These are phyloP conservation scores for Testicularia cyperi DNA, from an alignment of 1,284 basidiomycete species.

Conservation along the genomic window DNA sequence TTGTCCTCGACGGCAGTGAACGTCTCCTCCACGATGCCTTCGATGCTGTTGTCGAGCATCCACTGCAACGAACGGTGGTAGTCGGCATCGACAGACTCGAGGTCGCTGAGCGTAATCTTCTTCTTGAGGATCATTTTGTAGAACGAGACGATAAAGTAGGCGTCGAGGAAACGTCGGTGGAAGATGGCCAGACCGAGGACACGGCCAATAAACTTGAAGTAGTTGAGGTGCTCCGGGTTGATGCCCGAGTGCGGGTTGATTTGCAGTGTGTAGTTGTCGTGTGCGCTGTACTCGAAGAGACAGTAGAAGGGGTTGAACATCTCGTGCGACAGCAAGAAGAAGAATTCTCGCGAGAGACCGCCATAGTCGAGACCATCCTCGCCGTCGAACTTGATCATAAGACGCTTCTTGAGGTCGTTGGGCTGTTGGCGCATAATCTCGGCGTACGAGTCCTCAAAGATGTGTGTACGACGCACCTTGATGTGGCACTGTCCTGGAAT, in stretches of 20 bases:
- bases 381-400: slow-evolving; percentile 99
- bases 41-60: slow-evolving; percentile 69
- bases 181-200: slow-evolving; percentile 93
- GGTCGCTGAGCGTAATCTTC: slow-evolving; percentile 57
- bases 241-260: slow-evolving; percentile 97
- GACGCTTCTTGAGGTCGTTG: slow-evolving; percentile 90
- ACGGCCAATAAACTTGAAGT: slow-evolving; percentile 99
- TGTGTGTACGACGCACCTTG: slow-evolving; percentile 86
- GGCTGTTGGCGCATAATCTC: slow-evolving; percentile 92
- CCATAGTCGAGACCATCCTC: slow-evolving; percentile 98
- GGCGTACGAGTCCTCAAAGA: slow-evolving; percentile 94
- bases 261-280: slow-evolving; percentile 98
- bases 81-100: slow-evolving; percentile 59
- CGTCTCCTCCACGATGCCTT: slow-evolving; percentile 58
- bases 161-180: slow-evolving; percentile 96
- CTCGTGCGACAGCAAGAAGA: slow-evolving; percentile 98
- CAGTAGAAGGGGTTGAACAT: slow-evolving; percentile 78
- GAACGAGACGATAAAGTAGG: slow-evolving; percentile 97
- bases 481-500: slow-evolving; percentile 87
- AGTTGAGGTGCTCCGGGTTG: slow-evolving; percentile 98
- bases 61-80: slow-evolving; percentile 87
- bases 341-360: slow-evolving; percentile 97
- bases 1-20: slow-evolving; percentile 78
- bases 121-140: slow-evolving; percentile 83
- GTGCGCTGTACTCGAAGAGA: slow-evolving; percentile 97